Percentiles rank a stretch among this genome's conserved stretches.
These are phyloP conservation scores for Eucalyptus polybractea DNA, from an alignment of 345 rosid genomes.

Conservation along the genomic window DNA sequence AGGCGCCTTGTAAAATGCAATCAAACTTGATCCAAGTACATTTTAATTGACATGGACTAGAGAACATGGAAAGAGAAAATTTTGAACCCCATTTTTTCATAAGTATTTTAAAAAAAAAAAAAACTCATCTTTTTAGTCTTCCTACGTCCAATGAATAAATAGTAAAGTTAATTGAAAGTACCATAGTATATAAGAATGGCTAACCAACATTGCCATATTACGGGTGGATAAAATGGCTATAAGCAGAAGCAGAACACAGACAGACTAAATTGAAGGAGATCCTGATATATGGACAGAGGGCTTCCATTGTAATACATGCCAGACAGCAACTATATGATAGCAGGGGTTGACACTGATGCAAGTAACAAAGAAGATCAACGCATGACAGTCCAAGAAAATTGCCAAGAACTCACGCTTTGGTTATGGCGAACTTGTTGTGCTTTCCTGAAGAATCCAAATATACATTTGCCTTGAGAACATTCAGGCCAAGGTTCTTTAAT, in stretches of 20 bases:
- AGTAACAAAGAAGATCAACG: background rate
- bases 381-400: background rate
- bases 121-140: background rate
- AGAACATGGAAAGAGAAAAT: background rate
- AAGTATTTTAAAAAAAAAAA: no score
- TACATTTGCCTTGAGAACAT: conserved; percentile 91
- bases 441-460: conserved; percentile 90
- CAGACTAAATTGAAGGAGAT: background rate
- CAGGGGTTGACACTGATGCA: background rate
- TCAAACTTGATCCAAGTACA: background rate
- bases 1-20: background rate
- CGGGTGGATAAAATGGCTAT: background rate
- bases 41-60: background rate
- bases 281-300: background rate
- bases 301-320: background rate
- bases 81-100: background rate
- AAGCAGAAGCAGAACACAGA: background rate
- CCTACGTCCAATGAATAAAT: background rate
- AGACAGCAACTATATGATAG: background rate
- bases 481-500: conserved; percentile 79
- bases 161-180: background rate
- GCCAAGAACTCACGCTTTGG: conserved; percentile 56
- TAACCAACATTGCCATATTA: background rate
- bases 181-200: background rate
- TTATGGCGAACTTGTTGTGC: conserved; percentile 81